phyloP scores from a whole-genome alignment of 306 rosid genomes.

The barrel medic (Medicago truncatula) region MtrunA17r5.0-ANR NC_053048.1:51407001-51407500 shows the following conservation, averaged over 20 bases:
- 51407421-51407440: constrained; percentile 30
- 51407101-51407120: constrained; percentile 91
- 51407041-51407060: constrained; percentile 94
- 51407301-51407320: constrained; percentile 75
- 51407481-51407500: not conserved
- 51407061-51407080: constrained; percentile 91
- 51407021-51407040: constrained; percentile 82
- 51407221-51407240: constrained; percentile 93
- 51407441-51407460: constrained; percentile 14
- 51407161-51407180: constrained; percentile 96
- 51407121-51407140: constrained; percentile 95
- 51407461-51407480: constrained; percentile 6
- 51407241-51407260: constrained; percentile 92
- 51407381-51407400: constrained; percentile 29
- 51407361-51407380: constrained; percentile 24
- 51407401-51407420: constrained; percentile 25
- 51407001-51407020: constrained; percentile 27
- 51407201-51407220: constrained; percentile 94
- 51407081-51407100: constrained; percentile 90
- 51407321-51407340: constrained; percentile 44
- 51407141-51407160: constrained; percentile 97
- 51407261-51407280: constrained; percentile 98
- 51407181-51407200: constrained; percentile 94
- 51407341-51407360: constrained; percentile 27
- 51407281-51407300: constrained; percentile 83